Base-by-base conservation (phyloP, 1,139 yeast species). In the Lizanozyma gosingica region DNA sequence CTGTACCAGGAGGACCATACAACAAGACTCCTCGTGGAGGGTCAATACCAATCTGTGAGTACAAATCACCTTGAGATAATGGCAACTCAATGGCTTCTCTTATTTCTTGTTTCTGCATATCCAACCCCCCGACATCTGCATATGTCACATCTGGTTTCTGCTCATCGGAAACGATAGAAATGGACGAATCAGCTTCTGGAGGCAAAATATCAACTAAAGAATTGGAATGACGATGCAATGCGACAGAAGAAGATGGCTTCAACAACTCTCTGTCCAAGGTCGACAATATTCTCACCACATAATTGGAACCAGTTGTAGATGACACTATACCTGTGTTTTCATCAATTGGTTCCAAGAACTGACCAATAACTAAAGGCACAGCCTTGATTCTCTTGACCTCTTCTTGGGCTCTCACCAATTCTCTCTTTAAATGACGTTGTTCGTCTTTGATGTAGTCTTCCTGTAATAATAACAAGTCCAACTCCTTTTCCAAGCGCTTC, bases 1-100 rank as follows among this genome's bases (percentile, higher is more conserved):
- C 99, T 3, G 98, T 94, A 60, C 99, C 99, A 38, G 99, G 99
- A 15, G 98, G 97, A 17, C 99, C 99, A 62, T 92, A 94, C 46
- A 94, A 71, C 51, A 94, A 67, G 33, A 94, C 98, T 56, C 99
- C 99, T 53, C 97, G 78, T 47, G 99, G 98, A 33, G 98, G 98
- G 56, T 94, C 97, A 50, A 94, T 94, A 65, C 99, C 99, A 58
- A 94, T 94, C 64, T 94, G 97, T 53, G 87, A 83, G 65, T 94
- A 94, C 52, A 94, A 72, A 55, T 94, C 98, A 39, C 94, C 94
- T 62, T 94, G 98, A 15, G 95, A 84, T 57, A 94, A 74, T 15
- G 99, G 99, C 50, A 90, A 73, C 62, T 94, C 99, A 16, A 94
- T 98, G 1, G 98, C 98, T 64, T 94, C 99, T 57, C 96, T 78